Evolutionary conservation across 768 basidiomycete species (phyloP).

Genomic region (Rhizopogon salebrosus): DNA sequence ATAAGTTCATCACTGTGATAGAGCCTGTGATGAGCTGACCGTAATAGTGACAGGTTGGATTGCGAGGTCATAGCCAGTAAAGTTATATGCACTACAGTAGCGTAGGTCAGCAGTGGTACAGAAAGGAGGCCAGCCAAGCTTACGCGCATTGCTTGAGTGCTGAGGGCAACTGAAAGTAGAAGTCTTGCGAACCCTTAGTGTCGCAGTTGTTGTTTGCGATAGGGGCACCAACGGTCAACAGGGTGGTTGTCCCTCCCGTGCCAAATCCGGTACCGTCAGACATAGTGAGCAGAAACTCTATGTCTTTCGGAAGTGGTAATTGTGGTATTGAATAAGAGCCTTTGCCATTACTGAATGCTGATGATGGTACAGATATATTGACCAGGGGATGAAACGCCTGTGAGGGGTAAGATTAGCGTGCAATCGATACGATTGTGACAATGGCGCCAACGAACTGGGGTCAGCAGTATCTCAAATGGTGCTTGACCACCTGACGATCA

Average conservation of each 20-base stretch:
- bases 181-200: conserved; percentile 39
- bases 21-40: conserved; percentile 27
- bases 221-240: conserved; percentile 45
- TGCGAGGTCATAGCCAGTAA: conserved; percentile 41
- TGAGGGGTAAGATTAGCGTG: too few species aligned
- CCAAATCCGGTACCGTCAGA: conserved; percentile 68
- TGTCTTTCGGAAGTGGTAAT: conserved; percentile 37
- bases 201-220: conserved; percentile 41
- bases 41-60: conserved; percentile 48
- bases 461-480: conserved; percentile 46
- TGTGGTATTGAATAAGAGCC: conserved; percentile 45
- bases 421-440: conserved; percentile 3
- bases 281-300: conserved; percentile 55
- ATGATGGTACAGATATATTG: conserved; percentile 48
- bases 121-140: conserved; percentile 7
- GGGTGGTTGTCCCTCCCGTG: conserved; percentile 50
- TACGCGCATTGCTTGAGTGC: conserved; percentile 61
- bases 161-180: conserved; percentile 43
- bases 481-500: conserved; percentile 44
- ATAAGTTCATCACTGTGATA: background rate
- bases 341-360: conserved; percentile 45
- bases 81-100: conserved; percentile 36
- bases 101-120: conserved; percentile 3
- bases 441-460: conserved; percentile 45
- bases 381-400: conserved; percentile 15